Conservation (phyloP, 768 basidiomycete genomes). For the Naganishia vishniacii region DNA sequence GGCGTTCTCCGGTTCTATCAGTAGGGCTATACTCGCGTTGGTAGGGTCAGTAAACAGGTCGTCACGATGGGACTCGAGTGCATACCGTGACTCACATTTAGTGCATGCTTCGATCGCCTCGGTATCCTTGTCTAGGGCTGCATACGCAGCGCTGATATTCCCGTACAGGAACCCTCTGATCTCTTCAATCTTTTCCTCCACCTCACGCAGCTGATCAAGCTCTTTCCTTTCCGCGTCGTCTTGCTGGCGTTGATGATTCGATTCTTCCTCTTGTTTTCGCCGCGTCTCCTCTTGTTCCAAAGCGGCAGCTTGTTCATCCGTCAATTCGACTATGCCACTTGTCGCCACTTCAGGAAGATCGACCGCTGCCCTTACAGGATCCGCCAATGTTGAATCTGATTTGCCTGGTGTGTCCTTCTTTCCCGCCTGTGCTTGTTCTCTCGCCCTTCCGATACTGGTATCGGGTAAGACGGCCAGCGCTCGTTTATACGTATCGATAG, state of each 20-base stretch:
- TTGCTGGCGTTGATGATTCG: neutral
- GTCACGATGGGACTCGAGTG: neutral
- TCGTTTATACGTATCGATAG: conserved; percentile 3
- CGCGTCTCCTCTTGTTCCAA: conserved; percentile 4
- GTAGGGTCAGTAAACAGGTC: neutral
- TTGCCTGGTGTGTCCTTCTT: neutral
- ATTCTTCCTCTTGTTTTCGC: neutral
- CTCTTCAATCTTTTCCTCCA: conserved; percentile 14
- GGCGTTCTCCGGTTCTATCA: conserved; percentile 8
- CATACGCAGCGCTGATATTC: conserved; percentile 13
- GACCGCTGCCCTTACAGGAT: neutral
- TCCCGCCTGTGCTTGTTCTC: neutral
- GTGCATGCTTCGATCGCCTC: conserved; percentile 8
- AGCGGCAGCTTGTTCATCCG: conserved; percentile 17
- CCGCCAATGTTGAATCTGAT: no score
- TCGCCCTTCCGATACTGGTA: neutral
- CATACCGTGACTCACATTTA: neutral
- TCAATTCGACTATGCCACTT: conserved; percentile 16
- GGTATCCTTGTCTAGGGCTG: conserved; percentile 5
- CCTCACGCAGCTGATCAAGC: neutral
- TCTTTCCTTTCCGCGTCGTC: neutral
- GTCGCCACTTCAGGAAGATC: neutral
- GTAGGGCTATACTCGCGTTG: neutral
- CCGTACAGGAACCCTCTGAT: conserved; percentile 15
- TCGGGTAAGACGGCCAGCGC: neutral